Base-by-base conservation (phyloP, 2,329 filamentous ascomycete genomes). In the Lithohypha guttulata region DNA sequence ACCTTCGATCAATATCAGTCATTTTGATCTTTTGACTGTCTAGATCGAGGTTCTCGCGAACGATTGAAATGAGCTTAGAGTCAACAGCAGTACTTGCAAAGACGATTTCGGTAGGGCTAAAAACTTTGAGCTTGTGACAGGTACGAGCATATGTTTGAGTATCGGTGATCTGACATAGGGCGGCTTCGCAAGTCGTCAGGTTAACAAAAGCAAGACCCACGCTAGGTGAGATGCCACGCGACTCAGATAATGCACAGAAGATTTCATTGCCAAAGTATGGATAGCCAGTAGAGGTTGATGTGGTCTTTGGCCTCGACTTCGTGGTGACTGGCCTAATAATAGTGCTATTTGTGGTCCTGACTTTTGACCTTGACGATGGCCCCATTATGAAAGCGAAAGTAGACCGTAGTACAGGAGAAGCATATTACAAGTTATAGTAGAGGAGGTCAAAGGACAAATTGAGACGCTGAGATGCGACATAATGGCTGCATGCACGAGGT, bases 141-240 rank as follows among this genome's bases (percentile, higher is more conserved):
- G 86, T 93, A 54, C 79, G 80, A 42, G 86, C 79, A 56, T 93
- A 96, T 22, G 86, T 93, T 56, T 94, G 86, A 41, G 80, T 93
- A 58, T 96, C 89, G 54, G 81, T 86, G 47, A 96, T 89, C 54
- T 95, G 85, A 54, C 84, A 93, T 26, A 96, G 70, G 19, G 86
- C 76, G 11, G 77, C 83, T 60, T 94, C 85, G 26, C 81, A 83
- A 2, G 84, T 87, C 28, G 84, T 79, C 2, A 93, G 68, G 53
- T 96, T 93, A 54, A 95, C 69, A 54, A 95, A 87, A 2, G 85
- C 84, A 27, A 94, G 67, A 1, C 89, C 87, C 2, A 96, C 79
- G 0, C 79, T 81, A 0, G 86, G 85, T 15, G 83, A 79, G 3
- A 94, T 74, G 4, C 85, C 85, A n/a, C 87, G 80, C 29, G 84